These are phyloP conservation scores for Conticribra guillardii DNA, from an alignment of 108 stramenopile genomes.

Conservation along the genomic window DNA sequence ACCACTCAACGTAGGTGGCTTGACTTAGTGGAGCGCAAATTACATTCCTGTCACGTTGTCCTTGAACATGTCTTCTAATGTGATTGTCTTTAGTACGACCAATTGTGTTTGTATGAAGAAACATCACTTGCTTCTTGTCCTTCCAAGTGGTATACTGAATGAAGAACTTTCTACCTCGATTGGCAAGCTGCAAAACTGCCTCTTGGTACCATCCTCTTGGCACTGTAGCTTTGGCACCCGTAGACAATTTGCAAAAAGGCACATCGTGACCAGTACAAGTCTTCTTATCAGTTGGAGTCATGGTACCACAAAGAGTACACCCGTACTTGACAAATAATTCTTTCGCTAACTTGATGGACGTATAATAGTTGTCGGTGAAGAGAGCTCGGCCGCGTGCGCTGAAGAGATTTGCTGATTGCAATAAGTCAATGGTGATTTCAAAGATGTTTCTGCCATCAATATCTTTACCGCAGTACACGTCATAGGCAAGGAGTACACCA, in stretches of 20 bases:
- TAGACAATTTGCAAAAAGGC: slow-evolving; percentile 26
- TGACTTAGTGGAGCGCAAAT: background rate
- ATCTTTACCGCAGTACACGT: background rate
- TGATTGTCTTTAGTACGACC: background rate
- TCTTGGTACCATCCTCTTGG: slow-evolving; percentile 12
- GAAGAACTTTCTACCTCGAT: background rate
- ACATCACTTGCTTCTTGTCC: background rate
- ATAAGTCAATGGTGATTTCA: background rate
- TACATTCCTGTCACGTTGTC: background rate
- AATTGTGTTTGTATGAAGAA: background rate
- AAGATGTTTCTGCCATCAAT: background rate
- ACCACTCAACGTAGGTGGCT: background rate
- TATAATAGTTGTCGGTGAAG: slow-evolving; percentile 23
- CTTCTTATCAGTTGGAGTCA: slow-evolving; percentile 30
- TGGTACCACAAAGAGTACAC: slow-evolving; percentile 11
- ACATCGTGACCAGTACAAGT: slow-evolving; percentile 6
- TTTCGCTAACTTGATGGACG: slow-evolving; percentile 3
- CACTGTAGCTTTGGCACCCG: background rate
- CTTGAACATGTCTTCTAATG: background rate
- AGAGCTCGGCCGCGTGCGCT: slow-evolving; percentile 1
- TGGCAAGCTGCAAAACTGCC: background rate
- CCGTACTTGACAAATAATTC: slow-evolving; percentile 20
- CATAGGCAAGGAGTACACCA: slow-evolving; percentile 3
- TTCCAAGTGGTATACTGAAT: background rate
- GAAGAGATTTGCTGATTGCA: background rate